Percentiles rank a stretch among this genome's conserved stretches.
Evolutionary conservation across 1,139 yeast species (phyloP).

Genomic region (Lodderomyces theae): DNA sequence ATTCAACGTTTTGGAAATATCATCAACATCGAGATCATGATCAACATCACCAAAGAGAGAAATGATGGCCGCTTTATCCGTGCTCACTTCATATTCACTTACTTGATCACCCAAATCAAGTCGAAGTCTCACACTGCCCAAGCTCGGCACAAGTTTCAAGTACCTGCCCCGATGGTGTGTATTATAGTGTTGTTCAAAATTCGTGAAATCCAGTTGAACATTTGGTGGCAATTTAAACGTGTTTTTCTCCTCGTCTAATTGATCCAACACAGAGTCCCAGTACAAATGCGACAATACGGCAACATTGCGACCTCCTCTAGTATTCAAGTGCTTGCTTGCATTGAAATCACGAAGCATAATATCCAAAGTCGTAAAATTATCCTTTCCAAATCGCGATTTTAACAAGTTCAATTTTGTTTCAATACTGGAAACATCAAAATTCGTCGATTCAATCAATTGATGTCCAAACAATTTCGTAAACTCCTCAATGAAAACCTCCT

Average conservation of each 20-base stretch:
- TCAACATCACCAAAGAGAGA: conserved; percentile 46
- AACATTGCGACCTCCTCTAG: not conserved
- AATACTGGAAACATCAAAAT: conserved; percentile 45
- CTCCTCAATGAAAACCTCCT: conserved; percentile 70
- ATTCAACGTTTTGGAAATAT: conserved; percentile 25
- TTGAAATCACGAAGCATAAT: conserved; percentile 81
- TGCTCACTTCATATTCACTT: conserved; percentile 50
- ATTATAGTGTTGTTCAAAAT: conserved; percentile 43
- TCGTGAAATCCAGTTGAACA: conserved; percentile 36
- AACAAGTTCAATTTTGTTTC: conserved; percentile 48
- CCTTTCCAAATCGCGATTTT: conserved; percentile 64
- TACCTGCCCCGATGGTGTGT: conserved; percentile 54
- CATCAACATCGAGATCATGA: conserved; percentile 24
- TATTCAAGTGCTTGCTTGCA: conserved; percentile 38
- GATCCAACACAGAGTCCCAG: conserved; percentile 50
- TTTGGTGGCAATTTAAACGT: conserved; percentile 46
- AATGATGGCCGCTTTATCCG: conserved; percentile 70
- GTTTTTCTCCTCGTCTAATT: conserved; percentile 28
- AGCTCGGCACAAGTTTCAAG: conserved; percentile 54
- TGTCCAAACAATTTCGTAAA: conserved; percentile 66
- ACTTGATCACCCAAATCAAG: conserved; percentile 41
- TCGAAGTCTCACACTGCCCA: conserved; percentile 63
- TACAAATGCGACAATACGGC: conserved; percentile 40
- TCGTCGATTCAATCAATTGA: conserved; percentile 49
- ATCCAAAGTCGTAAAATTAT: conserved; percentile 66